These are phyloP conservation scores for Auricularia cornea DNA, from an alignment of 768 basidiomycete species.

Conservation along the genomic window DNA sequence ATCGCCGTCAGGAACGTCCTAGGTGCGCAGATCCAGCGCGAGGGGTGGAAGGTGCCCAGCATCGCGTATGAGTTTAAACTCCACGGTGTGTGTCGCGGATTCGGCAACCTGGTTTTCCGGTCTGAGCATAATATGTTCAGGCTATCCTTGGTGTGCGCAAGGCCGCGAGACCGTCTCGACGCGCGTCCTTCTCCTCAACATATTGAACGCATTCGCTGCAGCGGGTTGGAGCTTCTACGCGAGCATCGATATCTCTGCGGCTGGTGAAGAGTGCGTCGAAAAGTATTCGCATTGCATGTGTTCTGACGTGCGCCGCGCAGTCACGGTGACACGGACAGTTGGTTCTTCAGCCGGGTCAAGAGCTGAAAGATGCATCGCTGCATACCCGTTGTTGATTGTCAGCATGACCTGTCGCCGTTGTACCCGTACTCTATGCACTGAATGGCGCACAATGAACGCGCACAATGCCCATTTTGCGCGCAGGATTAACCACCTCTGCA, in stretches of 20 bases:
- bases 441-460: too few species aligned
- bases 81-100: not conserved
- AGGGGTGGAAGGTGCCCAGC: constrained; percentile 4
- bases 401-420: too few species aligned
- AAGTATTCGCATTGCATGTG: too few species aligned
- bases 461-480: too few species aligned
- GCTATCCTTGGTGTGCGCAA: constrained; percentile 1
- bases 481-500: too few species aligned
- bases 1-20: constrained; percentile 12
- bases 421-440: too few species aligned
- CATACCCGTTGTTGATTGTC: too few species aligned
- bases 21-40: constrained; percentile 1
- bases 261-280: not conserved
- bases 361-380: not conserved
- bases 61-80: constrained; percentile 7
- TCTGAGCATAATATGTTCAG: not conserved
- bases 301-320: not conserved
- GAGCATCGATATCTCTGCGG: constrained; percentile 3
- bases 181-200: constrained; percentile 3
- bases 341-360: not conserved
- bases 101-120: not conserved
- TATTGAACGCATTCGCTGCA: not conserved
- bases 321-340: not conserved
- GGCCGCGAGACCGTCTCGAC: constrained; percentile 1
- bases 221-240: constrained; percentile 1